Base-by-base conservation (phyloP, 495 filamentous ascomycete genomes). In the Physcia stellaris region DNA sequence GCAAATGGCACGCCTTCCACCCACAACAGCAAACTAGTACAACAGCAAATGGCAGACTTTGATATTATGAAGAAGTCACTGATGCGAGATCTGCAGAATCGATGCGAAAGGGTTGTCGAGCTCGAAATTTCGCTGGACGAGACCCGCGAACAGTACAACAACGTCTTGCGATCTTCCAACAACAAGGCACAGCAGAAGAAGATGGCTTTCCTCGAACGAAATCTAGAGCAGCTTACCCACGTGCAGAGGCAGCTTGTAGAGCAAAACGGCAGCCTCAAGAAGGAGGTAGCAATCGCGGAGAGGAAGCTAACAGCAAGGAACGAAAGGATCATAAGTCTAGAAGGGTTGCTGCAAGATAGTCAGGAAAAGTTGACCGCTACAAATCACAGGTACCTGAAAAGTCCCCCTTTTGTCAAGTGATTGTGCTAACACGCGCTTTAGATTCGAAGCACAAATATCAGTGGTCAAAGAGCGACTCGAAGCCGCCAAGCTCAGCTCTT, bases 11-110 rank as follows among this genome's bases (percentile, higher is more conserved):
- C 54, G 19, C 46, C 49, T 23, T 59, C 66, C 37, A 58, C 67
- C 45, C 66, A 77, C 31, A 83, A 83, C 40, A 82, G 85, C 68
- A 94, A 94, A 67, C 88, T 84, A n/a, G 68, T 94, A 30, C 84
- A 94, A 50, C 87, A 96, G 61, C 88, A 94, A 62, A 87, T 98
- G 53, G 81, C 90, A 39, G 90, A 98, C 50, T 98, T 98, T 46
- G 90, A 98, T 61, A 80, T 80, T 24, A 98, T 98, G 88, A 98
- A 98, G 73, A 98, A 98, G 73, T 90, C 82, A 31, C 66, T 98
- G 45, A 98, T 98, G 90, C 81, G 90, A 40, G 90, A 98, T 62
- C 66, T 98, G 37, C 90, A 98, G 62, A 98, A 98, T 63, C 75
- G 90, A 30, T 98, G 90, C 60, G 90, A 98, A 64, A 75, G 90